Percentiles rank a stretch among this genome's conserved stretches.
Conservation (phyloP, 192 early-diverging fungal species). For the Linnemannia hyalina region DNA sequence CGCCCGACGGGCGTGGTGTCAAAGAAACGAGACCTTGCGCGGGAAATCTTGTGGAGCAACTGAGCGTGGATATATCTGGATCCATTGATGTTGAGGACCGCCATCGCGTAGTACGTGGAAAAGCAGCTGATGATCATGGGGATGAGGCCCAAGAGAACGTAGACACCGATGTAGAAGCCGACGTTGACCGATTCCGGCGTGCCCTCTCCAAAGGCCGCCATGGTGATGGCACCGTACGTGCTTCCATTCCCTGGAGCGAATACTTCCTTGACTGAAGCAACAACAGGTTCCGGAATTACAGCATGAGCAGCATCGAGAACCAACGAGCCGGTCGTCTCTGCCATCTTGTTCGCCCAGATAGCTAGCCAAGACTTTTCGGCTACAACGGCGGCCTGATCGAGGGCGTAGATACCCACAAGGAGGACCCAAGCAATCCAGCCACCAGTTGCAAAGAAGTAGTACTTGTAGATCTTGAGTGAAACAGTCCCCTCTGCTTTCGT, state of each 20-base stretch:
- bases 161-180: conserved; percentile 72
- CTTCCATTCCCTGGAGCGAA: neutral
- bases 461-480: conserved; percentile 74
- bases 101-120: conserved; percentile 47
- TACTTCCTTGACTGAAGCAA: neutral
- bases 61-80: conserved; percentile 67
- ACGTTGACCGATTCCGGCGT: conserved; percentile 50
- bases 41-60: conserved; percentile 70
- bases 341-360: conserved; percentile 62
- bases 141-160: conserved; percentile 68
- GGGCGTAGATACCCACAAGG: conserved; percentile 46
- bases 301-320: neutral
- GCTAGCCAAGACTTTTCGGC: conserved; percentile 67
- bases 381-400: conserved; percentile 57
- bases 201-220: neutral
- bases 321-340: neutral
- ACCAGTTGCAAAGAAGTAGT: conserved; percentile 78
- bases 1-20: conserved; percentile 87
- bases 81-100: conserved; percentile 53
- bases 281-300: neutral
- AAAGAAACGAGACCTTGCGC: conserved; percentile 88
- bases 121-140: conserved; percentile 42
- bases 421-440: conserved; percentile 66
- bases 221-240: neutral
- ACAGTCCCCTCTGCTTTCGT: conserved; percentile 84